These are phyloP conservation scores for Chimonanthus praecox DNA, from an alignment of 164 flowering plant species.

Conservation along the genomic window DNA sequence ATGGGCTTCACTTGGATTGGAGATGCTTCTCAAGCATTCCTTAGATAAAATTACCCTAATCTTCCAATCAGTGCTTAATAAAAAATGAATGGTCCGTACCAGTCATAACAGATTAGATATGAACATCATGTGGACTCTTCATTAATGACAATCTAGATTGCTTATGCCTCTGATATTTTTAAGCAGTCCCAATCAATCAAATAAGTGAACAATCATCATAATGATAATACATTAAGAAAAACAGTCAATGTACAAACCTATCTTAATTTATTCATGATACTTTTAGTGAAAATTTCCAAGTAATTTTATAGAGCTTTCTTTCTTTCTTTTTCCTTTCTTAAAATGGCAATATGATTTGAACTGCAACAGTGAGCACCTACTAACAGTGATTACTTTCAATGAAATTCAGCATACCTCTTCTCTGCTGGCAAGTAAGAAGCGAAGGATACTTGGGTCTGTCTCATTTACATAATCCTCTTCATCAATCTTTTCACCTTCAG, in stretches of 20 bases:
- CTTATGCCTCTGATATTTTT: background rate
- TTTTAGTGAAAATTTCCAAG: background rate
- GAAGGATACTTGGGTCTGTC: conserved; percentile 88
- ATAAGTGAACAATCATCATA: too few relatives aligned
- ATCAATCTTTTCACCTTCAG: conserved; percentile 68
- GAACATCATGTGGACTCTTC: background rate
- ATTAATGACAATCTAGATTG: background rate
- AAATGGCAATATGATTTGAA: too few relatives aligned
- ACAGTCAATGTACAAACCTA: background rate
- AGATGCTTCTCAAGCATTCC: background rate
- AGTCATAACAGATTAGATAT: too few relatives aligned
- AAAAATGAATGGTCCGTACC: background rate
- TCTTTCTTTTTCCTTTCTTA: too few relatives aligned
- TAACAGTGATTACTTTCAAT: background rate
- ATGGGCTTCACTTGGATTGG: too few relatives aligned
- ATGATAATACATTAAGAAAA: background rate
- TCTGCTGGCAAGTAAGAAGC: conserved; percentile 88
- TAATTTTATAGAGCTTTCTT: too few relatives aligned
- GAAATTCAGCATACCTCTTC: conserved; percentile 57
- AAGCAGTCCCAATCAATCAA: background rate
- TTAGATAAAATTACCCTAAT: background rate
- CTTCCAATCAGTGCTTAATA: background rate
- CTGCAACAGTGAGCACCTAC: background rate
- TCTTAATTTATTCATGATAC: background rate
- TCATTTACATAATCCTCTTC: conserved; percentile 91